These are phyloP conservation scores for Phyllosticta capitalensis DNA, from an alignment of 2,329 filamentous ascomycete genomes.

Conservation along the genomic window DNA sequence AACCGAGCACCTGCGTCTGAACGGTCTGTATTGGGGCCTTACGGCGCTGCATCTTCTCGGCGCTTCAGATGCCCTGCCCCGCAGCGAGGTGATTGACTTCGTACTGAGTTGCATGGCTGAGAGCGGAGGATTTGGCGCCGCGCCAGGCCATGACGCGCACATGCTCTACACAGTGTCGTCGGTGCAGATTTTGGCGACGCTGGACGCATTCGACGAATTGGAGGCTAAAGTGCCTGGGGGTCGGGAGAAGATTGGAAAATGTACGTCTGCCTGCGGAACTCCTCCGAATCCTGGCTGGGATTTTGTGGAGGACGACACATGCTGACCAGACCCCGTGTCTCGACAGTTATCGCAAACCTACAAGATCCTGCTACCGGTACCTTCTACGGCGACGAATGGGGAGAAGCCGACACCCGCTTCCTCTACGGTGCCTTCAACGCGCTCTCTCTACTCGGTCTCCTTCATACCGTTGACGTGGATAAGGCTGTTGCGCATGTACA, in stretches of 20 bases:
- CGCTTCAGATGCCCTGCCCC: constrained; percentile 70
- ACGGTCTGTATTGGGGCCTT: constrained; percentile 94
- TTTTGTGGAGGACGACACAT: background rate
- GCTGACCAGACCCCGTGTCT: constrained; percentile 16
- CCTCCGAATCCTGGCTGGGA: background rate
- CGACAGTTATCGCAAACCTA: constrained; percentile 63
- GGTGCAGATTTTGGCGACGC: constrained; percentile 80
- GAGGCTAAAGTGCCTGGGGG: constrained; percentile 59
- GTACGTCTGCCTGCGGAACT: constrained; percentile 45
- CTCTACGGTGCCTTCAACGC: constrained; percentile 85
- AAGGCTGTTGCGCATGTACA: constrained; percentile 72
- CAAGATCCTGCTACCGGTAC: constrained; percentile 76
- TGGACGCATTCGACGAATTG: constrained; percentile 76
- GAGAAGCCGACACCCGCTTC: constrained; percentile 90
- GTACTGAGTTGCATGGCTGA: constrained; percentile 91
- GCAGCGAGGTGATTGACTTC: constrained; percentile 75
- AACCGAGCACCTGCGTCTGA: constrained; percentile 90
- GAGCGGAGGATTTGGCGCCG: constrained; percentile 84
- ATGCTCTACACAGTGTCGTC: constrained; percentile 94
- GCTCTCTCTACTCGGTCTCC: constrained; percentile 68
- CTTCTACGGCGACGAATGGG: constrained; percentile 93
- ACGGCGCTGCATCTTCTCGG: constrained; percentile 78
- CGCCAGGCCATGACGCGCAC: constrained; percentile 88
- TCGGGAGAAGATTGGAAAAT: constrained; percentile 65
- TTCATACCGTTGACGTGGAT: constrained; percentile 65